Percentiles rank a stretch among this genome's conserved stretches.
Evolutionary conservation across 495 filamentous ascomycete genomes (phyloP).

Genomic region (Penicillium robsamsonii): DNA sequence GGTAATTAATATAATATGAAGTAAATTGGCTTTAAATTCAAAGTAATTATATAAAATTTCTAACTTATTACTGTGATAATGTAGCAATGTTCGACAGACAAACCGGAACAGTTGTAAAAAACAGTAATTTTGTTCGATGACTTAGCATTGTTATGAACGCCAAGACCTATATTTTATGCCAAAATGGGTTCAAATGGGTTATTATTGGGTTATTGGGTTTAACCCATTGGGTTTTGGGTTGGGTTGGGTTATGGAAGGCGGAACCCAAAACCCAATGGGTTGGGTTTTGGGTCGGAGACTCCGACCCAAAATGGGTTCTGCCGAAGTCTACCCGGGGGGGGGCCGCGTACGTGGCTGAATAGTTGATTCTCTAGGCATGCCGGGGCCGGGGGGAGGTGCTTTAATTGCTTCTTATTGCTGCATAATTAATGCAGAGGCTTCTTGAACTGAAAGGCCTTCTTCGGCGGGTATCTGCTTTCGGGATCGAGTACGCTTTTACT

Average conservation of each 20-base stretch:
- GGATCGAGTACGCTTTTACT: background rate
- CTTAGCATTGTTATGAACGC: background rate
- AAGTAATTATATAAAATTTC: background rate
- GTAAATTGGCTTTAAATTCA: background rate
- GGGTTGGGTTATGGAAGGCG: no score
- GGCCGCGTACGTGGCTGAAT: background rate
- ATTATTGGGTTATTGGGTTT: background rate
- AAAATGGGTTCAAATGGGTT: background rate
- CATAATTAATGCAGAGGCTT: background rate
- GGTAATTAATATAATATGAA: background rate
- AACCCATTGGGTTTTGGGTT: background rate
- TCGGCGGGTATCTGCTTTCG: background rate
- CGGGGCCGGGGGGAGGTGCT: background rate
- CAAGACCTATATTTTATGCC: background rate
- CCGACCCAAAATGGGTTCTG: background rate
- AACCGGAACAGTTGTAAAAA: background rate
- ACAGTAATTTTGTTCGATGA: background rate
- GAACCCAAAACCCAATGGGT: no score
- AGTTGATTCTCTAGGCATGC: background rate
- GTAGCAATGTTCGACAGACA: background rate
- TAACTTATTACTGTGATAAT: background rate
- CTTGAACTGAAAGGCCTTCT: background rate
- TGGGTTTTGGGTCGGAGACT: background rate
- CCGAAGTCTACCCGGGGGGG: no score
- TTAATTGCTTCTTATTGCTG: background rate